Base-by-base conservation (phyloP, 169 alveolate genomes). In the Eimeria praecox region DNA sequence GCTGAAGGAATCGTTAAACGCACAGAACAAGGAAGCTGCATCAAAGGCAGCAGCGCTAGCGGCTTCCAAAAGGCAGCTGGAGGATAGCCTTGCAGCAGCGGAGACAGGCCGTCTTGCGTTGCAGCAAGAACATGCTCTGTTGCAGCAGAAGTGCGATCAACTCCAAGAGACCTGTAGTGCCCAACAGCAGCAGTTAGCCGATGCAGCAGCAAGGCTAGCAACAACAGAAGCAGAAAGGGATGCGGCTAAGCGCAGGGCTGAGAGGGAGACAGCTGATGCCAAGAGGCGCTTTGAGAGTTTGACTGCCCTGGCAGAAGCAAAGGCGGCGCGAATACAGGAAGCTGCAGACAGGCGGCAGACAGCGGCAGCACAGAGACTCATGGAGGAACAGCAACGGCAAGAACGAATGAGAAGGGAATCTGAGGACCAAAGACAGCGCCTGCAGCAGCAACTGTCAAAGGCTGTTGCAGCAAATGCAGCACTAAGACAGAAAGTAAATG, bases 381-480 rank as follows among this genome's bases (percentile, higher is more conserved):
- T 59, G 73, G 93, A 93, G 69, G 94, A 93, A 35, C 93, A 80
- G 49, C 93, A 93, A 40, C 89, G 46, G 35, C 69, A 90, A 40
- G 89, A 93, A 73, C 88, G 75, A 44, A 27, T 93, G 69, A 46
- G 75, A 5, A 73, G 88, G 82, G 96, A 93, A 35, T 83, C 86
- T 35, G 96, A 93, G 73, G 38, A 24, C 71, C 93, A 93, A 24
- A 52, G 69, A 30, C 54, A 49, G 49, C 90, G 71, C n/a, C 56
- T 83, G 30, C 93, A 93, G 78, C 80, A 71, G 66, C 90, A 93
- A 89, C 91, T 93, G n/a, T 54, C 96, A 33, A 93, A 93, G 46
- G 92, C 92, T 22, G 92, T 59, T 56, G 78, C 92, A 16, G 92
- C 92, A 20, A 86, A 86, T 56, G 59, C 92, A 59, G 64, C 80